These are phyloP conservation scores for Puccinia coronata DNA, from an alignment of 1,284 basidiomycete species.

Conservation along the genomic window DNA sequence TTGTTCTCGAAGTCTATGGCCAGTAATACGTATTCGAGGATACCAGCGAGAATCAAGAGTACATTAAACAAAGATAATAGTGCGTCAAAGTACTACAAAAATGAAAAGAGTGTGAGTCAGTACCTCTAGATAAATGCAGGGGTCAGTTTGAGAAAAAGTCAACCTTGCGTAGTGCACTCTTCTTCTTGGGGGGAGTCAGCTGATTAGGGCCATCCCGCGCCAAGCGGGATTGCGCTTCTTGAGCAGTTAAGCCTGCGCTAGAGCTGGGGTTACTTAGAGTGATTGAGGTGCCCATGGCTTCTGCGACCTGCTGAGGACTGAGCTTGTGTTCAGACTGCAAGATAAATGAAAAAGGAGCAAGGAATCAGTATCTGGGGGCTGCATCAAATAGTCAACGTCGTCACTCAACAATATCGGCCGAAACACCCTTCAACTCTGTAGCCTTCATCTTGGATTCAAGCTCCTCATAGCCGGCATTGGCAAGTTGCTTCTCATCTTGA, in stretches of 20 bases:
- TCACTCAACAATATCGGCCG: conserved; percentile 32
- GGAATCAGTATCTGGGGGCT: not conserved
- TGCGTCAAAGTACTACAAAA: conserved; percentile 65
- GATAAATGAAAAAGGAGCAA: not conserved
- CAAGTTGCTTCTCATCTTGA: conserved; percentile 69
- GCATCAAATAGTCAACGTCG: not conserved
- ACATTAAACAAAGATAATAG: conserved; percentile 70
- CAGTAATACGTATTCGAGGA: conserved; percentile 68
- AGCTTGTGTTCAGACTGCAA: conserved; percentile 63
- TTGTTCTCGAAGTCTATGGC: conserved; percentile 68
- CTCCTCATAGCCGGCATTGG: conserved; percentile 70
- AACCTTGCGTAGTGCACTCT: conserved; percentile 68
- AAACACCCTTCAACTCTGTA: conserved; percentile 36
- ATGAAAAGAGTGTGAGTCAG: not conserved
- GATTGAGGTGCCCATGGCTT: conserved; percentile 63
- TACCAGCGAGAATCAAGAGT: conserved; percentile 60
- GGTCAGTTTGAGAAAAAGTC: too few relatives aligned
- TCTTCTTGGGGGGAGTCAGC: conserved; percentile 70
- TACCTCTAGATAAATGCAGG: too few relatives aligned
- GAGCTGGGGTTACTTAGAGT: conserved; percentile 64
- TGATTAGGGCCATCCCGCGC: conserved; percentile 66
- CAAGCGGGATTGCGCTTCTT: conserved; percentile 66
- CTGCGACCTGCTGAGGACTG: conserved; percentile 61
- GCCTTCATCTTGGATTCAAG: conserved; percentile 62
- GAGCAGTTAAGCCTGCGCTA: conserved; percentile 64